Percentiles rank a stretch among this genome's conserved stretches.
Evolutionary conservation across 2,329 filamentous ascomycete genomes (phyloP).

Genomic region (Bertia moriformis): DNA sequence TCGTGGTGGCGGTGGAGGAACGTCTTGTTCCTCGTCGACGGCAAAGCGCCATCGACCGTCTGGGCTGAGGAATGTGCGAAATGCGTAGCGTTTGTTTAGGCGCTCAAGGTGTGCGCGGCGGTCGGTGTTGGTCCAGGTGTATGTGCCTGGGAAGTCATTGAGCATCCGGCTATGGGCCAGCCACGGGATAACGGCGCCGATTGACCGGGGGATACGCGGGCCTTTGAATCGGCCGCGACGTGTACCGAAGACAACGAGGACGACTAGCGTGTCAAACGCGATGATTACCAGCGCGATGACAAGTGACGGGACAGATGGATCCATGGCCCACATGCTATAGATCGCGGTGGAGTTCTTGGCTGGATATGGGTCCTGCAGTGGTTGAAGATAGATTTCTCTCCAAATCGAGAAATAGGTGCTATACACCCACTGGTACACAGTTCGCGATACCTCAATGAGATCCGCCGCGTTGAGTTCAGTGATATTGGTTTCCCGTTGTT

Average conservation of each 20-base stretch:
- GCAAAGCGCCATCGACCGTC: slow-evolving; percentile 1
- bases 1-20: too few relatives aligned
- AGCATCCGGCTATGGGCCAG: background rate
- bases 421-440: slow-evolving; percentile 1
- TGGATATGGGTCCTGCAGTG: background rate
- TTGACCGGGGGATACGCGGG: background rate
- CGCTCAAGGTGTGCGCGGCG: background rate
- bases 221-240: background rate
- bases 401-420: slow-evolving; percentile 1
- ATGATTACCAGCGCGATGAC: background rate
- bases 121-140: background rate
- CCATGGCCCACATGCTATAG: background rate
- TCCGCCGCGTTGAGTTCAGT: background rate
- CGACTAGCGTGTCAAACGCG: background rate
- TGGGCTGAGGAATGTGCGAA: background rate
- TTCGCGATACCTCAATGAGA: background rate
- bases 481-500: background rate
- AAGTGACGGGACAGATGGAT: background rate
- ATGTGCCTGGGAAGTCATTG: background rate
- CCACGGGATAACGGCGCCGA: background rate
- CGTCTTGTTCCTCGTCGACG: background rate
- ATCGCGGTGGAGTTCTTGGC: background rate
- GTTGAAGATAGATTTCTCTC: background rate
- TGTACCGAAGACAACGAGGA: slow-evolving; percentile 1
- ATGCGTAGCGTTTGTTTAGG: background rate